These are phyloP conservation scores for Beauveria varroae DNA, from an alignment of 2,329 filamentous ascomycete species.

Conservation along the genomic window DNA sequence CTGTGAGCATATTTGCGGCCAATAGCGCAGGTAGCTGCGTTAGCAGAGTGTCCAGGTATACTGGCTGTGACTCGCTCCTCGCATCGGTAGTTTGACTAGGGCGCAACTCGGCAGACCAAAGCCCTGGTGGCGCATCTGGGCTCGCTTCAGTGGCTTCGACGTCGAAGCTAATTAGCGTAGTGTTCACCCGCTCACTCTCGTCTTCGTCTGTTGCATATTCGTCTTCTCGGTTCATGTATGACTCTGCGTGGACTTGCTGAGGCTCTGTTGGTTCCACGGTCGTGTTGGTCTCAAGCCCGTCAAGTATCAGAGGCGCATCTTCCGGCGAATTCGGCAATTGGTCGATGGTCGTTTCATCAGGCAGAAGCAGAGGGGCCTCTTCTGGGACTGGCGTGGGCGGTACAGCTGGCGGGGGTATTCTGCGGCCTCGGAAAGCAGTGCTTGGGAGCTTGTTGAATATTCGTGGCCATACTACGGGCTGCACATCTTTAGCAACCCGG, in stretches of 20 bases:
- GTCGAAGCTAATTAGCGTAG: conserved; percentile 54
- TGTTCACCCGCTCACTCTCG: conserved; percentile 45
- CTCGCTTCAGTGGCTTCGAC: conserved; percentile 48
- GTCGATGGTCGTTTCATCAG: conserved; percentile 14
- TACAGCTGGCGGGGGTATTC: conserved; percentile 15
- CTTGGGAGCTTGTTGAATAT: conserved; percentile 35
- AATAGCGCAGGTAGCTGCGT: conserved; percentile 42
- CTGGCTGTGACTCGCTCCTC: conserved; percentile 21
- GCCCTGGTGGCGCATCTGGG: conserved; percentile 39
- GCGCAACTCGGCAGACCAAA: conserved; percentile 53
- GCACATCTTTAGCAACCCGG: conserved; percentile 28
- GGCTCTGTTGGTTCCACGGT: conserved; percentile 14
- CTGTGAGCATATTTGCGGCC: conserved; percentile 40
- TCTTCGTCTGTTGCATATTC: conserved; percentile 51
- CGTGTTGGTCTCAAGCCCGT: conserved; percentile 19
- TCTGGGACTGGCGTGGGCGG: conserved; percentile 15
- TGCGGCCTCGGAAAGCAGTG: conserved; percentile 24
- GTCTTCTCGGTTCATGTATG: conserved; percentile 30
- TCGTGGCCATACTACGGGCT: conserved; percentile 28
- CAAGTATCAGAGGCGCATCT: conserved; percentile 12
- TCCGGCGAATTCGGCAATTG: conserved; percentile 13
- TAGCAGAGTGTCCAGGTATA: conserved; percentile 42
- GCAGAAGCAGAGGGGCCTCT: conserved; percentile 12
- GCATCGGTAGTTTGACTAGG: conserved; percentile 35
- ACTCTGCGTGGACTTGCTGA: neutral